These are phyloP conservation scores for Pythium brassicae DNA, from an alignment of 352 stramenopile genomes.

Conservation along the genomic window DNA sequence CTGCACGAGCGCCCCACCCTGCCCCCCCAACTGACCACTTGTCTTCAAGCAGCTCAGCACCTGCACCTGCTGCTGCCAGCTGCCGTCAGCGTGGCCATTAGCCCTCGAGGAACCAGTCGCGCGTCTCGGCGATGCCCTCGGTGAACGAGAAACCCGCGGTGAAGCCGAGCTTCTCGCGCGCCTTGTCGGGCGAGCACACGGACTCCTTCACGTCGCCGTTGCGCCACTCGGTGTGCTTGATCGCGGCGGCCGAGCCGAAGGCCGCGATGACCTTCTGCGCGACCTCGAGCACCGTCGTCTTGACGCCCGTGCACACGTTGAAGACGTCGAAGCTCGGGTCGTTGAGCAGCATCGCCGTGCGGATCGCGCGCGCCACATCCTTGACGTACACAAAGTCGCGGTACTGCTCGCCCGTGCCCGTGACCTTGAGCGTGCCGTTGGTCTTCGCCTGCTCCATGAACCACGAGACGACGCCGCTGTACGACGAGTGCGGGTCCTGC, in stretches of 20 bases:
- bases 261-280: slow-evolving; percentile 64
- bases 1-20: too few relatives aligned
- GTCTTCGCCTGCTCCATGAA: slow-evolving; percentile 87
- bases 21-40: too few relatives aligned
- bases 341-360: slow-evolving; percentile 65
- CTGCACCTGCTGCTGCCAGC: too few relatives aligned
- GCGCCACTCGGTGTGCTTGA: slow-evolving; percentile 65
- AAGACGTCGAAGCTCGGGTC: slow-evolving; percentile 78
- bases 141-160: slow-evolving; percentile 61
- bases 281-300: slow-evolving; percentile 62
- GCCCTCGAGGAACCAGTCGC: slow-evolving; percentile 68
- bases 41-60: too few relatives aligned
- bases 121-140: slow-evolving; percentile 61
- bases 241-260: slow-evolving; percentile 58
- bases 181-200: slow-evolving; percentile 68
- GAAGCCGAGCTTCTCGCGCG: slow-evolving; percentile 67
- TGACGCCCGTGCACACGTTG: slow-evolving; percentile 80
- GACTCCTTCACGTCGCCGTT: slow-evolving; percentile 81
- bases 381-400: slow-evolving; percentile 87
- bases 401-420: slow-evolving; percentile 72
- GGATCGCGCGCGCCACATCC: slow-evolving; percentile 76
- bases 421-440: slow-evolving; percentile 78
- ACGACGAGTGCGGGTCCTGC: slow-evolving; percentile 79
- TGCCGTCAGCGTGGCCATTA: not conserved
- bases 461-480: slow-evolving; percentile 81